Evolutionary conservation across 352 stramenopile species (phyloP), one percentile per base, ranked within the genome.

Genomic region (Globisporangium abappressorium): DNA sequence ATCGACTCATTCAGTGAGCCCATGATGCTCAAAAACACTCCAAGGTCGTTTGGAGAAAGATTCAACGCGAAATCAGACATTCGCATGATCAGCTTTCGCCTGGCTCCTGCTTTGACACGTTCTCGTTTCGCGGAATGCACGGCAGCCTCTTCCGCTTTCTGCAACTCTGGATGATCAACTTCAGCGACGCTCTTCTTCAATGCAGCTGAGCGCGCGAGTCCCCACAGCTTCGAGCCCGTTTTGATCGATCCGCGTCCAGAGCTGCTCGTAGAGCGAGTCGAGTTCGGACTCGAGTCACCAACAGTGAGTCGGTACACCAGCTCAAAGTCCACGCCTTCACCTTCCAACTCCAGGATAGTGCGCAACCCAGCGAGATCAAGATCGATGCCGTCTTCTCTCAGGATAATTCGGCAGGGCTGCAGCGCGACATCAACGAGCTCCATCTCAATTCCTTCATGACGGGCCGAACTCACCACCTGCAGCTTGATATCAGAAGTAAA

Each of bases 21-120:
- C 56, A 87, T 55, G 70, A 96, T 94, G 60, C 84, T 91, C 33
- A 91, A 70, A n/a, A 96, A 78, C 1, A 96, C 78, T 28, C 87
- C 82, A 41, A 96, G 65, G 66, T 96, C 87, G 43, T 89, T 87
- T 24, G 85, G 71, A 0, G 84, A 92, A 12, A 96, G 66, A 65
- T 96, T 96, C 65, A 96, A 69, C 2, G 78, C 89, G 68, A 95
- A 95, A 47, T 95, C 87, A 15, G 87, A 94, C 82, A 96, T 91
- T 57, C 83, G 78, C 69, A 96, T 80, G 11, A 80, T 80, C 34
- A 96, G 33, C 62, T 89, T 87, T 33, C 89, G 76, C 46, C 79
- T 77, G 3, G 81, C 89, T 15, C 70, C 76, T 24, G 86, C 55
- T 68, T 90, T 90, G 30, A 83, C 30, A 24, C 84, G 84, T 18